These are phyloP conservation scores for Clavariopsis aquatica DNA, from an alignment of 495 filamentous ascomycete species.

Conservation along the genomic window DNA sequence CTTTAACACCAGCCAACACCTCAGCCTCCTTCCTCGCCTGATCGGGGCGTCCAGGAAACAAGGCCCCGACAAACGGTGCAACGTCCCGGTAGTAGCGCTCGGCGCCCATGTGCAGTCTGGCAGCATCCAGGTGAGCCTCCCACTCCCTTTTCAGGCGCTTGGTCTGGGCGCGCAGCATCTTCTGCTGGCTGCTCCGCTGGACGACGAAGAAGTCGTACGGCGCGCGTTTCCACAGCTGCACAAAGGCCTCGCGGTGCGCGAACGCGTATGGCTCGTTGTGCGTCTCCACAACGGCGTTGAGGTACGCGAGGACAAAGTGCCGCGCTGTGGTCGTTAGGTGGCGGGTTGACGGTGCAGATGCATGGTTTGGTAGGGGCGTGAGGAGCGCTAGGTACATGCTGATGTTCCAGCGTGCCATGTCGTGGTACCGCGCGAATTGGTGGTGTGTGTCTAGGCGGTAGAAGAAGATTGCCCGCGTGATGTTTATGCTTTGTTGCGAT, in stretches of 20 bases:
- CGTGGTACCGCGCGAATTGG: constrained; percentile 22
- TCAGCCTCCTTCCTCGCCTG: neutral
- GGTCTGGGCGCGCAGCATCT: neutral
- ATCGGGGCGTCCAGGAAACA: constrained; percentile 11
- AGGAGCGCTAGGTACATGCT: constrained; percentile 10
- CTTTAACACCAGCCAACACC: no score
- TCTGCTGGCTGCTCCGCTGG: neutral
- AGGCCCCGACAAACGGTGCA: constrained; percentile 3
- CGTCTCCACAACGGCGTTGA: constrained; percentile 6
- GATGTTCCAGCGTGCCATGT: constrained; percentile 11
- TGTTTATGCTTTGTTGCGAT: neutral
- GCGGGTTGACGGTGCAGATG: neutral
- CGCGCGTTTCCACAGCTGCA: constrained; percentile 4
- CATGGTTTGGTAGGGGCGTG: neutral
- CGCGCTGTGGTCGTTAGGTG: neutral
- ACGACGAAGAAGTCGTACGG: constrained; percentile 6
- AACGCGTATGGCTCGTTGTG: constrained; percentile 2
- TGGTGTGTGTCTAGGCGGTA: constrained; percentile 8
- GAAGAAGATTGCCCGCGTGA: constrained; percentile 23
- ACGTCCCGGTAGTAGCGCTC: neutral
- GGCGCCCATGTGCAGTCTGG: neutral
- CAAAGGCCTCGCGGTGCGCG: neutral
- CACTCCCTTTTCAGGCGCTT: neutral
- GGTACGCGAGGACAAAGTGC: constrained; percentile 3
- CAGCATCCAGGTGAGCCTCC: neutral